Conservation (phyloP, 768 basidiomycete species). For the Crepidotus variabilis region DNA sequence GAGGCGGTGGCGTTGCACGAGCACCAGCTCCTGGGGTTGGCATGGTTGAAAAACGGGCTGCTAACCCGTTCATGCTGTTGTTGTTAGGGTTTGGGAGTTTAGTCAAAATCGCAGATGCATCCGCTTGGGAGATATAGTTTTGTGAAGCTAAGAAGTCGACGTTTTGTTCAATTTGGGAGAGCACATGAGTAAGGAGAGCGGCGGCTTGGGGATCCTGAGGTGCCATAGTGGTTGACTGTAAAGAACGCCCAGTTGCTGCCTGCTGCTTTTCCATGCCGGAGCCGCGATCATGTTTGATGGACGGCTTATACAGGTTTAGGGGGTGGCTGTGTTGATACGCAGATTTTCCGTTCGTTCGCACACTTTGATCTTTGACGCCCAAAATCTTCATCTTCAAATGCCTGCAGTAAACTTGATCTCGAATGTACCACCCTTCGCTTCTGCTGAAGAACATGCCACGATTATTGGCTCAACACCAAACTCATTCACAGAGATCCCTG, state of each 20-base stretch:
- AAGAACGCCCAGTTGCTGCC: background rate
- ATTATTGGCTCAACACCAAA: slow-evolving; percentile 77
- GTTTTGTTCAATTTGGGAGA: slow-evolving; percentile 53
- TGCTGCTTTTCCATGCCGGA: background rate
- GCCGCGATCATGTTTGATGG: background rate
- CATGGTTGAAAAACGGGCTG: slow-evolving; percentile 16
- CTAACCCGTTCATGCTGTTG: slow-evolving; percentile 15
- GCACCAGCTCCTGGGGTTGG: slow-evolving; percentile 6
- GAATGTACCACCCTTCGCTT: slow-evolving; percentile 32
- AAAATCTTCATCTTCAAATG: slow-evolving; percentile 22
- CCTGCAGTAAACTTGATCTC: slow-evolving; percentile 34
- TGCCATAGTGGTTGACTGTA: slow-evolving; percentile 21
- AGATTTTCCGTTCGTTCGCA: too few relatives aligned
- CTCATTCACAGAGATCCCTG: slow-evolving; percentile 83
- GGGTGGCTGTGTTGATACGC: slow-evolving; percentile 2
- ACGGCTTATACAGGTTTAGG: too few relatives aligned
- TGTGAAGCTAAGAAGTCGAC: slow-evolving; percentile 56
- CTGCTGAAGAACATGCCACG: slow-evolving; percentile 61
- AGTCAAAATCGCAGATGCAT: slow-evolving; percentile 45
- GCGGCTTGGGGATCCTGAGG: slow-evolving; percentile 30
- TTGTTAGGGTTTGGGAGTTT: slow-evolving; percentile 36
- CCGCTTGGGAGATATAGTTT: slow-evolving; percentile 45
- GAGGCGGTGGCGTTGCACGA: slow-evolving; percentile 13
- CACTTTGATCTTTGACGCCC: background rate
- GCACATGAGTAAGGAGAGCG: slow-evolving; percentile 56